These are phyloP conservation scores for Nitzschia putrida DNA, from an alignment of 108 stramenopile genomes.

Conservation along the genomic window DNA sequence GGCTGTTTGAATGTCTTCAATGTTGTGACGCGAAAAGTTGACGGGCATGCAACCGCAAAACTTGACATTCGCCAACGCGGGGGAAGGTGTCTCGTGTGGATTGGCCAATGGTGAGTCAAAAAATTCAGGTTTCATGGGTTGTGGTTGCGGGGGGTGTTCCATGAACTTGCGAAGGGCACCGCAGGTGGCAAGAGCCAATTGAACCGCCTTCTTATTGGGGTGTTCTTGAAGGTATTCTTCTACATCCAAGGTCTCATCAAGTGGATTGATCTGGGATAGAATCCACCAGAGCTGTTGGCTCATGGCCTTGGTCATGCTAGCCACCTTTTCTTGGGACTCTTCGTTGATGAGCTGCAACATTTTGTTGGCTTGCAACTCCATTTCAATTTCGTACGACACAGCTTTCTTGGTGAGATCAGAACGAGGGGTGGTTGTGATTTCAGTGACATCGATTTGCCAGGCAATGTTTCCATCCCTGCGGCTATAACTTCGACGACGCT, in stretches of 20 bases:
- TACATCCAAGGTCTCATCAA: slow-evolving; percentile 77
- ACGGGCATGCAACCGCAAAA: slow-evolving; percentile 96
- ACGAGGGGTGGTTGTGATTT: slow-evolving; percentile 63
- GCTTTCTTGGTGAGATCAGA: slow-evolving; percentile 32
- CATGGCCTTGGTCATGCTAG: slow-evolving; percentile 48
- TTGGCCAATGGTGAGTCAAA: slow-evolving; percentile 43
- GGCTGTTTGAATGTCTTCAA: slow-evolving; percentile 83
- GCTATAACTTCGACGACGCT: slow-evolving; percentile 78
- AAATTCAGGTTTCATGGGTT: slow-evolving; percentile 1
- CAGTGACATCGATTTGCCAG: slow-evolving; percentile 89
- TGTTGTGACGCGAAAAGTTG: slow-evolving; percentile 91
- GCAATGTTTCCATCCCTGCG: slow-evolving; percentile 73
- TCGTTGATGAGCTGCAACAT: slow-evolving; percentile 69
- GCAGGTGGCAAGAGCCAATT: slow-evolving; percentile 73
- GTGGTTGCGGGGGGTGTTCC: slow-evolving; percentile 47
- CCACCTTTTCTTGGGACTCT: slow-evolving; percentile 45
- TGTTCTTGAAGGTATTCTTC: slow-evolving; percentile 74
- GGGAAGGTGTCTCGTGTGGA: slow-evolving; percentile 40
- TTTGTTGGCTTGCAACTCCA: slow-evolving; percentile 59
- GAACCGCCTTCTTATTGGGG: slow-evolving; percentile 54
- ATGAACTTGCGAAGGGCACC: slow-evolving; percentile 70
- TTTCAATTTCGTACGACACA: slow-evolving; percentile 81
- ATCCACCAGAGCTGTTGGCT: slow-evolving; percentile 81
- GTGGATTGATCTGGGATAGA: slow-evolving; percentile 72
- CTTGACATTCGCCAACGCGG: slow-evolving; percentile 50